Evolutionary conservation across 768 basidiomycete species (phyloP).

Genomic region (Phallus indusiatus): DNA sequence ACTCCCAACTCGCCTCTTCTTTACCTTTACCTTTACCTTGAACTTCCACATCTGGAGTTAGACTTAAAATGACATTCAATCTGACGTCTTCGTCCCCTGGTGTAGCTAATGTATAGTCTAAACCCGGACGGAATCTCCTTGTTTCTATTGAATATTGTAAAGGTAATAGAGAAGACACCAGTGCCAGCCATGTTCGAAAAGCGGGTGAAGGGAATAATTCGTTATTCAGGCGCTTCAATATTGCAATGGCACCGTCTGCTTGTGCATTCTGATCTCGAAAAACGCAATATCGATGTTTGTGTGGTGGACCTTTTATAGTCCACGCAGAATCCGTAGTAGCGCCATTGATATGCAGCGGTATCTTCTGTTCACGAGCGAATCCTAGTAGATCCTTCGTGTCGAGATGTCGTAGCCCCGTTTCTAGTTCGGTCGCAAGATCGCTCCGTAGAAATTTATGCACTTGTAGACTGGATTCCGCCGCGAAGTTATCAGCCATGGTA

Average conservation of each 20-base stretch:
- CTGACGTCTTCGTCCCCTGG: slow-evolving; percentile 74
- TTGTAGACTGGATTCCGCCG: slow-evolving; percentile 79
- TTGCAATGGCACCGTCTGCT: slow-evolving; percentile 27
- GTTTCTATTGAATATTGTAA: slow-evolving; percentile 68
- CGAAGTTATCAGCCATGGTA: slow-evolving; percentile 70
- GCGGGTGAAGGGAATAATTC: slow-evolving; percentile 68
- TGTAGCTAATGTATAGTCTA: slow-evolving; percentile 93
- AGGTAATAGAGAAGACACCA: slow-evolving; percentile 64
- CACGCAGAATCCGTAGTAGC: slow-evolving; percentile 39
- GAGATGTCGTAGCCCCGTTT: slow-evolving; percentile 50
- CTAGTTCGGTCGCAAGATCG: slow-evolving; percentile 58
- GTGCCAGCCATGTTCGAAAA: slow-evolving; percentile 86
- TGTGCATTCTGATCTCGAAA: slow-evolving; percentile 27
- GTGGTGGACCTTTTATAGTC: slow-evolving; percentile 78
- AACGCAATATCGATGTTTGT: slow-evolving; percentile 87
- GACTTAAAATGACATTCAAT: slow-evolving; percentile 76
- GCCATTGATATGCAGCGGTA: slow-evolving; percentile 67
- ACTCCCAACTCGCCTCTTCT: slow-evolving; percentile 41
- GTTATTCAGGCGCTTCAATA: slow-evolving; percentile 61
- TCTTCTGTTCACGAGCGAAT: slow-evolving; percentile 34
- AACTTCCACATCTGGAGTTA: slow-evolving; percentile 57
- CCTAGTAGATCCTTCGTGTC: slow-evolving; percentile 59
- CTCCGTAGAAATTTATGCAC: slow-evolving; percentile 76
- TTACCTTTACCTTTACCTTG: slow-evolving; percentile 22
- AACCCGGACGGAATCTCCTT: slow-evolving; percentile 79